Percentiles rank a stretch among this genome's conserved stretches.
These are phyloP conservation scores for Venturia aucupariae DNA, from an alignment of 2,329 filamentous ascomycete genomes.

Conservation along the genomic window DNA sequence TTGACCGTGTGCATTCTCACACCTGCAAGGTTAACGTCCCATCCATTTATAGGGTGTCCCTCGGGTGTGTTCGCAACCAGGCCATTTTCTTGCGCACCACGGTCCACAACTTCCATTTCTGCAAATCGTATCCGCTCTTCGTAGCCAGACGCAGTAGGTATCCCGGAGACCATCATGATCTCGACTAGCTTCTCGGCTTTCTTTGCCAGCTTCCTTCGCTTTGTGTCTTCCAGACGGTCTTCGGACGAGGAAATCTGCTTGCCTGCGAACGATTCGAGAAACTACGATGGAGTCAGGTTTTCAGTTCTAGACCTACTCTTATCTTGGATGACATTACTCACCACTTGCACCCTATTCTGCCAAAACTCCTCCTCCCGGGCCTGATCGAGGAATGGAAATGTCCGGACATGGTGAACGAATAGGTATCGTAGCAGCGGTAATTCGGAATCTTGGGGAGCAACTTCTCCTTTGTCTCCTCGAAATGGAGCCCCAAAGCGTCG, in stretches of 20 bases:
- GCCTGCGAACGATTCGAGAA: conserved; percentile 91
- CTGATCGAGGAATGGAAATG: conserved; percentile 95
- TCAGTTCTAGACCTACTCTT: neutral
- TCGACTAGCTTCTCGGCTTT: conserved; percentile 96
- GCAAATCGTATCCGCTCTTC: conserved; percentile 95
- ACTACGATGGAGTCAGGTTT: conserved; percentile 44
- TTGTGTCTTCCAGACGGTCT: conserved; percentile 91
- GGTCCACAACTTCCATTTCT: conserved; percentile 92
- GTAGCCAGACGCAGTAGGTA: conserved; percentile 91
- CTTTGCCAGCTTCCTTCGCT: conserved; percentile 79
- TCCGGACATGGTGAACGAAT: conserved; percentile 94
- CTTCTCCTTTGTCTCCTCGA: conserved; percentile 82
- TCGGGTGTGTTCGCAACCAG: conserved; percentile 80
- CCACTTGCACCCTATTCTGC: conserved; percentile 94
- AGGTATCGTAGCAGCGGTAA: conserved; percentile 90
- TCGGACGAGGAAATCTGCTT: conserved; percentile 97
- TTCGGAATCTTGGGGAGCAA: conserved; percentile 87
- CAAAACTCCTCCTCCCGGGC: conserved; percentile 98
- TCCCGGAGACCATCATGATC: conserved; percentile 98
- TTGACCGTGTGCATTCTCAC: conserved; percentile 45
- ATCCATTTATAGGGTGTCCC: conserved; percentile 86
- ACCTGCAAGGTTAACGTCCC: conserved; percentile 92
- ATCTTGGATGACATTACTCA: conserved; percentile 40
- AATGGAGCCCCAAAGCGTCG: conserved; percentile 95
- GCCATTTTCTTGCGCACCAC: conserved; percentile 83